Evolutionary conservation across 2,329 filamentous ascomycete genomes (phyloP), one percentile per base, ranked within the genome.

Genomic region (Aspergillus sp.): DNA sequence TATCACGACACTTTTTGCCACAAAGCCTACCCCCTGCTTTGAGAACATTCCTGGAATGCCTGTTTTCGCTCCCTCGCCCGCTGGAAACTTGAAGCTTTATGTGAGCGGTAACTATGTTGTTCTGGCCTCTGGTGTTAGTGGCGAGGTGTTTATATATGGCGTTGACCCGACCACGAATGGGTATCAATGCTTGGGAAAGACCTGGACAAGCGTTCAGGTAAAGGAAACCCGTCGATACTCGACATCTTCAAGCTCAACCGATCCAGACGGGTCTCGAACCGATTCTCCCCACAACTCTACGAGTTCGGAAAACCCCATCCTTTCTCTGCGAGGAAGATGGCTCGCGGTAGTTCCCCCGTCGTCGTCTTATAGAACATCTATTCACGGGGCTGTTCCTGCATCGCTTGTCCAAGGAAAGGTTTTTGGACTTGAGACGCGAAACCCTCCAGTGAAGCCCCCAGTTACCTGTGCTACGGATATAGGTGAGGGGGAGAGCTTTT

Each of bases 121-220:
- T 3, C 73, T 96, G 29, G 81, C 86, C 43, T 96, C 90, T 39
- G 90, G 89, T 3, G 70, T 77, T 19, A 95, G 88, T 39, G 91
- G 91, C 9, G 91, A 97, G 68, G 83, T 91, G 37, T 95, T 86
- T 76, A 72, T 95, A 6, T 97, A 84, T 77, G 62, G 72, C 29
- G 49, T 64, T 42, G 54, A 49, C 32, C 48, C 44, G 26, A 51
- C 52, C 37, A 53, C 51, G 10, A 51, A 49, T 29, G 47, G 50
- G 10, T 85, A 81, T 59, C 71, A 73, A 46, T 96, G 90, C 57
- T 74, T 93, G 43, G 90, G 85, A 13, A 98, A 98, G 68, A 71
- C 94, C 12, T 98, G 93, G 93, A 96, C 93, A 1, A 84, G 83
- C 36, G 73, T 95, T 27, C 88, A 93, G 59, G 78, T 62, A 10